phyloP scores from a whole-genome alignment of 768 basidiomycete species.

The Russula brevipes region DNA sequence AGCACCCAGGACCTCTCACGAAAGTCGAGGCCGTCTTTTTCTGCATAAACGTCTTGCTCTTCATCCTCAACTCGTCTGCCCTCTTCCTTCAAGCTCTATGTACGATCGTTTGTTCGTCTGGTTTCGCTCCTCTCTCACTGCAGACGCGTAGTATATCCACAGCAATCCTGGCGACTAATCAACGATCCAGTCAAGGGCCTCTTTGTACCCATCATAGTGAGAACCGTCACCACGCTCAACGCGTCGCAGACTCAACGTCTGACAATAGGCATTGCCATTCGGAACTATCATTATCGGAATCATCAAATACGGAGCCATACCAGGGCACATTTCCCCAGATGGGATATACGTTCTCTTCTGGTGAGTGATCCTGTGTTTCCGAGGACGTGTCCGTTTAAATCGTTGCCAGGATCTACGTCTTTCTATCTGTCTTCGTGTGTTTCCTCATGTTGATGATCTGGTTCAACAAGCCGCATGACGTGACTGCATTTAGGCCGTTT shows the following conservation, averaged over 20 bases:
- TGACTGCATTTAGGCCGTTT: constrained; percentile 36
- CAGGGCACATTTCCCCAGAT: constrained; percentile 33
- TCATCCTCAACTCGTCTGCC: constrained; percentile 40
- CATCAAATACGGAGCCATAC: constrained; percentile 41
- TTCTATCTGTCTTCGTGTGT: constrained; percentile 36
- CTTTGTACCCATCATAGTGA: constrained; percentile 38
- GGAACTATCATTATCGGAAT: constrained; percentile 47
- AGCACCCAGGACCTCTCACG: constrained; percentile 33
- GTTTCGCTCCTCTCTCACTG: background rate
- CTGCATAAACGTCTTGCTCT: constrained; percentile 44
- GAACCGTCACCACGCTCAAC: constrained; percentile 13
- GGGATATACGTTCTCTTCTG: constrained; percentile 43
- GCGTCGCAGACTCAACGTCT: background rate
- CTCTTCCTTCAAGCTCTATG: constrained; percentile 42
- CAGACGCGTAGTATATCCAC: constrained; percentile 38
- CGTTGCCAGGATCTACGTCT: constrained; percentile 39
- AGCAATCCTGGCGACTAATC: constrained; percentile 38
- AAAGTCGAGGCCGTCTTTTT: constrained; percentile 42
- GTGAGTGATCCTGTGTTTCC: constrained; percentile 26
- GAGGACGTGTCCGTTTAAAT: background rate
- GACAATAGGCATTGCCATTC: constrained; percentile 41
- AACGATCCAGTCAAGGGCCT: constrained; percentile 43
- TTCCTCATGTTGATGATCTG: constrained; percentile 48
- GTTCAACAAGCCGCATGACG: constrained; percentile 45
- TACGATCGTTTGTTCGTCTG: constrained; percentile 26